Evolutionary conservation across 1,284 basidiomycete genomes (phyloP), one percentile per base, ranked within the genome.

Genomic region (Laetiporus sulphureus): DNA sequence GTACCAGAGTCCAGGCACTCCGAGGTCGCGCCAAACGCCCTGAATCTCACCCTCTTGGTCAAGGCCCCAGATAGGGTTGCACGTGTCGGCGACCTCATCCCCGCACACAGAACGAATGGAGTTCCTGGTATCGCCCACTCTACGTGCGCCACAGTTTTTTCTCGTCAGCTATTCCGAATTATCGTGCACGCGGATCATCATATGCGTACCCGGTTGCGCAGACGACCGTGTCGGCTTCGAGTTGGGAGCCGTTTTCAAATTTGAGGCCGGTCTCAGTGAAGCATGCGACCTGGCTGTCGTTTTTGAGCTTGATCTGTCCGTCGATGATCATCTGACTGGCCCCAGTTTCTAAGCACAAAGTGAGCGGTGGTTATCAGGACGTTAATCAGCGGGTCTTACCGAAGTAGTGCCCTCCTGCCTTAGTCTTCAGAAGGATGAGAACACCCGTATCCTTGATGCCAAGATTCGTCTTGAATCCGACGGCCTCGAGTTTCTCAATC

Each of bases 241-340:
- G 57, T 46, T 72, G 71, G 18, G 69, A 74, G 5, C 82, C 83
- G 47, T 89, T 71, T 43, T 74, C 73, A 49, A 89, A 88, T 35
- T 67, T 67, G 6, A 88, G 53, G 0, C 74, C 75, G 8, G 59
- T 69, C 46, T 73, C 66, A 0, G 73, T 79, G 53, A 77, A 79
- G 30, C 58, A 55, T 41, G 71, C 64, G 47, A 83, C 72, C 40
- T 69, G 62, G 32, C 67, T 69, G 38, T 79, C 78, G 51, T 71
- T 79, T 61, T 87, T 83, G 37, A 89, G 63, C 57, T 85, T 85
- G 62, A 89, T 85, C 53, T 82, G 77, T 18, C 77, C 75, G 42
- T 84, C 78, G 22, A 76, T 68, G 49, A 89, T 75, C 42, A 76
- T 57, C 54, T 79, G 72, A 43, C 75, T 77, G 16, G 72, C 77